Evolutionary conservation across 2,329 filamentous ascomycete species (phyloP).

Genomic region (Ophiobolus disseminans): DNA sequence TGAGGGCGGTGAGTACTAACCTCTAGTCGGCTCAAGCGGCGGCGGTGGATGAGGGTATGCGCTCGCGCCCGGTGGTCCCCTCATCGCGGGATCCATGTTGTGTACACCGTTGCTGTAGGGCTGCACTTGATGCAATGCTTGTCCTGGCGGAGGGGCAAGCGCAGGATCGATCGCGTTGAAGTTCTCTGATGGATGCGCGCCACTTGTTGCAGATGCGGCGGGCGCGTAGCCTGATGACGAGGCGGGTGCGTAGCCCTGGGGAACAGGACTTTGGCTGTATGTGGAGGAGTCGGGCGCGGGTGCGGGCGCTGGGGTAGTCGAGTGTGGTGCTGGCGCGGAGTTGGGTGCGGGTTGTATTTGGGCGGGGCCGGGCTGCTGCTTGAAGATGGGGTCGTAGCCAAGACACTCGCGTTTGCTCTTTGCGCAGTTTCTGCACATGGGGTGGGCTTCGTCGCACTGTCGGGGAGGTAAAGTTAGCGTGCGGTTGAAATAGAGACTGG

Average conservation of each 20-base stretch:
- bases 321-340: conserved; percentile 46
- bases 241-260: conserved; percentile 53
- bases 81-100: conserved; percentile 41
- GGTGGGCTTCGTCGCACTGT: conserved; percentile 95
- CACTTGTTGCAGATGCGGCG: conserved; percentile 41
- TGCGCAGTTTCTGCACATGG: conserved; percentile 87
- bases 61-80: conserved; percentile 29
- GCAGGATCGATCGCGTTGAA: conserved; percentile 70
- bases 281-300: conserved; percentile 40
- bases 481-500: conserved; percentile 34
- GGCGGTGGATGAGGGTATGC: conserved; percentile 19
- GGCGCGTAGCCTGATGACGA: conserved; percentile 52
- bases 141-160: conserved; percentile 57
- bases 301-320: conserved; percentile 38
- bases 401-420: conserved; percentile 88
- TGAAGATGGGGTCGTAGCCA: conserved; percentile 88
- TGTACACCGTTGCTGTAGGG: conserved; percentile 42
- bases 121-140: conserved; percentile 38
- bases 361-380: conserved; percentile 72
- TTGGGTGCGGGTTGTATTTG: conserved; percentile 75
- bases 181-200: conserved; percentile 58
- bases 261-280: conserved; percentile 49
- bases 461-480: conserved; percentile 33
- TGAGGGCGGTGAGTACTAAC: conserved; percentile 21
- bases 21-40: conserved; percentile 36